Evolutionary conservation across 1,284 basidiomycete genomes (phyloP), one percentile per base, ranked within the genome.

Genomic region (Puccinia triticina): DNA sequence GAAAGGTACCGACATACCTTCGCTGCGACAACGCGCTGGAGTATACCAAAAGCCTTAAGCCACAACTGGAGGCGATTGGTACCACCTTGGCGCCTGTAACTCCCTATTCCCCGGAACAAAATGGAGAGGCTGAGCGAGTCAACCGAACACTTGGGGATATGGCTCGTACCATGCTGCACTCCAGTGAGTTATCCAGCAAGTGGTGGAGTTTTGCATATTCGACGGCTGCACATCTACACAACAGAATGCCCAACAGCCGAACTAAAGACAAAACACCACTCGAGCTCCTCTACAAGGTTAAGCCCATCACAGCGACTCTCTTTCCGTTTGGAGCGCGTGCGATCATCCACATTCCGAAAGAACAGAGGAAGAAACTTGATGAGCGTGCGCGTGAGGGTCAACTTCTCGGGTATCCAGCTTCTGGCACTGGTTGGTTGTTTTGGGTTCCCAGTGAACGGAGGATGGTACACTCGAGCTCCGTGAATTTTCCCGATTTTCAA

Each of bases 401-500:
- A 29, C n/a, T 66, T 5, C 26, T 77, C 26, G 59, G 57, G 2
- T 77, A 77, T 50, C 61, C 61, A 26, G 7, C 4, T 8, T 64
- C 59, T 2, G 77, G 77, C 1, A 50, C 34, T 12, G 77, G 66
- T 14, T 79, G 77, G 77, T 21, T 71, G 4, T 16, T 75, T 11
- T 61, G 23, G 7, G 37, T 32, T 0, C 12, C 37, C 2, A 5
- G 18, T 4, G 7, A 37, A 37, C 1, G 32, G n/a, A 21, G 34
- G 18, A 55, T 59, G 1, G 40, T 75, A 12, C 50, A 55, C 53
- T 57, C 73, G 1, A 75, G 10, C 1, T 21, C 34, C 7, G 73
- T 55, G 5, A 57, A 59, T 0, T 75, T 75, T 43, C 73, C 73
- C 11, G 55, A 75, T 14, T 75, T 53, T 59, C 53, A 57, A n/a